Percentiles rank a stretch among this genome's conserved stretches.
These are phyloP conservation scores for Neurospora tetrasperma DNA, from an alignment of 495 filamentous ascomycete genomes.

Conservation along the genomic window DNA sequence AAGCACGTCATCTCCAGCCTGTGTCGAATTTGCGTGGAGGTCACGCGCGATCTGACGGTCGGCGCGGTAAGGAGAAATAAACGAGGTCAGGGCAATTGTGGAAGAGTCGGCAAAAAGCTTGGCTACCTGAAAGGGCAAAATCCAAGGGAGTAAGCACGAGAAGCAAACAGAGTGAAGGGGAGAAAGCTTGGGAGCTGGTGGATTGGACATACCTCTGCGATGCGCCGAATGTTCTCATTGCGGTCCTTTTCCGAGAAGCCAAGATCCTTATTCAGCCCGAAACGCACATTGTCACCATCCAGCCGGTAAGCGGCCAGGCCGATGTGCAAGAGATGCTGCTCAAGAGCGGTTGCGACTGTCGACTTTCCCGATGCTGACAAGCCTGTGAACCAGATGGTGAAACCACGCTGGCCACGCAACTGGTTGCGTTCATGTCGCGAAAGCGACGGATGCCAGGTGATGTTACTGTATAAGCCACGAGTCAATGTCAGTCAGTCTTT, in stretches of 20 bases:
- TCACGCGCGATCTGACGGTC: conserved; percentile 75
- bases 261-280: conserved; percentile 94
- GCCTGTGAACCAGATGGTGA: conserved; percentile 97
- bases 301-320: conserved; percentile 80
- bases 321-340: conserved; percentile 85
- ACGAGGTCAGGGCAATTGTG: conserved; percentile 81
- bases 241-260: conserved; percentile 89
- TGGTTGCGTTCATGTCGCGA: conserved; percentile 73
- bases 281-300: conserved; percentile 97
- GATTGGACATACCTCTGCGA: conserved; percentile 56
- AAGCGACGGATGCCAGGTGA: conserved; percentile 93
- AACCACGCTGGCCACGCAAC: conserved; percentile 73
- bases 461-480: conserved; percentile 55
- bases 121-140: conserved; percentile 50
- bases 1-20: conserved; percentile 45
- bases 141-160: neutral
- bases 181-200: neutral
- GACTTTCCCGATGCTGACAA: conserved; percentile 93
- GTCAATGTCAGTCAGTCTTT: neutral
- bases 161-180: neutral
- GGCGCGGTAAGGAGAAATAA: conserved; percentile 88
- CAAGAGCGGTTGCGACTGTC: conserved; percentile 88
- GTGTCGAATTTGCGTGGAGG: conserved; percentile 52
- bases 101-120: conserved; percentile 90
- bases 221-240: conserved; percentile 93